Evolutionary conservation across 2,329 filamentous ascomycete genomes (phyloP), one percentile per base, ranked within the genome.

Genomic region (Colletotrichum trifolii): DNA sequence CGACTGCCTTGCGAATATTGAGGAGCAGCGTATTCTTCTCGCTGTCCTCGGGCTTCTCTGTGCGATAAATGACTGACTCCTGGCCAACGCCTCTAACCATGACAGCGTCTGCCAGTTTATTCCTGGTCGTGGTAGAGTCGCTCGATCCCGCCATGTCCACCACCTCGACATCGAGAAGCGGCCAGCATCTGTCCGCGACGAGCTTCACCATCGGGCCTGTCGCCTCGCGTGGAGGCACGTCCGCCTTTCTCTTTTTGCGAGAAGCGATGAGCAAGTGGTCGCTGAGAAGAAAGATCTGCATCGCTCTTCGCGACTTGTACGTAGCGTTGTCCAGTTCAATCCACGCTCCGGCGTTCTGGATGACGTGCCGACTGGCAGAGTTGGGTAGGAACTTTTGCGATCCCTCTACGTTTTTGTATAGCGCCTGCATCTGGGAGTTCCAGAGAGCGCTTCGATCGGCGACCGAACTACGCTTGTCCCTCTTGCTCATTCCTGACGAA

Each of bases 381-480:
- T 94, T 96, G 12, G 96, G 96, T 10, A 99, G 82, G 73, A 97
- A 99, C 76, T 98, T 98, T 73, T 99, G 96, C 9, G 94, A 97
- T 1, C 95, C 95, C 76, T 98, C 96, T n/a, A 99, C 93, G 47
- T 91, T 92, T 80, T 97, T 98, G 88, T 96, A 99, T 49, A 99
- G 81, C 33, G 93, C 90, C 68, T 96, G 85, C 85, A 91, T 88
- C 76, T 90, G 88, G 38, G 87, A 85, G 73, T 88, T 90, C 88
- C 88, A 91, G 55, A 91, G 81, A 13, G 83, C 87, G 60, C 87
- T 89, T 64, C 88, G 83, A 73, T 91, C 88, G 10, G 87, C 87
- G 48, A 99, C 94, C 13, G 94, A 97, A 78, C 93, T 97, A 72
- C 96, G 88, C 78, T 96, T 97, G 69, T 95, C 91, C 69, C 85